Evolutionary conservation across 306 rosid genomes (phyloP).

Genomic region (Cucurbita moschata): DNA sequence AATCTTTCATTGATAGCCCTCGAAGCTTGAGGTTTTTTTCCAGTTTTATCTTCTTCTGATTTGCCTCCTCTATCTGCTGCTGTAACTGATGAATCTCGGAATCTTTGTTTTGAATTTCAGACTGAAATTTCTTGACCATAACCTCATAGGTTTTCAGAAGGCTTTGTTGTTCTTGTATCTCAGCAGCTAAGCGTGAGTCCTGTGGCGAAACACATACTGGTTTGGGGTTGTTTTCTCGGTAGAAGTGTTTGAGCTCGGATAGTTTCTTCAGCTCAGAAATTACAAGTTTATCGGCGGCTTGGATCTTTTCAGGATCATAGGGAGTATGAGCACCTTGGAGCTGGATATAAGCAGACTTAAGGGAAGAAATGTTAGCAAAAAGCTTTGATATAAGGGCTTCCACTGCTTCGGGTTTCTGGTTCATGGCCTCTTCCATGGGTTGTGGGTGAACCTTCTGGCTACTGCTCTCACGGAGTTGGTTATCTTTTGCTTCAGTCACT

Average conservation of each 20-base stretch:
- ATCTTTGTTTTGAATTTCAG: slow-evolving; percentile 97
- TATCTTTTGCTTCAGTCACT: slow-evolving; percentile 76
- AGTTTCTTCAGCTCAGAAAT: slow-evolving; percentile 82
- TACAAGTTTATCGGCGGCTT: slow-evolving; percentile 81
- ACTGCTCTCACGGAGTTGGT: slow-evolving; percentile 86
- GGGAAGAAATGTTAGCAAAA: slow-evolving; percentile 70
- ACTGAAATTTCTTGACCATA: slow-evolving; percentile 98
- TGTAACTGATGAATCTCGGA: slow-evolving; percentile 76
- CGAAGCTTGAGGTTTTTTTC: slow-evolving; percentile 93
- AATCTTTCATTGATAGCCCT: slow-evolving; percentile 79
- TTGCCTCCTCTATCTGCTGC: slow-evolving; percentile 91
- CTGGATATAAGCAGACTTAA: slow-evolving; percentile 89
- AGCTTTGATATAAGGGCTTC: slow-evolving; percentile 69
- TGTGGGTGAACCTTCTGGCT: slow-evolving; percentile 97
- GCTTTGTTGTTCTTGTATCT: slow-evolving; percentile 97
- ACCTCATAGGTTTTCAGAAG: slow-evolving; percentile 93
- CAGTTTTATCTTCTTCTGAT: slow-evolving; percentile 58
- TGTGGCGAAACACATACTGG: slow-evolving; percentile 87
- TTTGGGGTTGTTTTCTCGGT: slow-evolving; percentile 90
- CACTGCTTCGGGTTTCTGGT: slow-evolving; percentile 88
- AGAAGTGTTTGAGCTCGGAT: slow-evolving; percentile 93
- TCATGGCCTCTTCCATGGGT: slow-evolving; percentile 96
- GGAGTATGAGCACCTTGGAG: slow-evolving; percentile 99
- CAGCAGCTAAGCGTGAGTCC: slow-evolving; percentile 96
- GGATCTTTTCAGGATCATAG: slow-evolving; percentile 91